These are phyloP conservation scores for Populus hybrid DNA, from an alignment of 441 rosid genomes.

Conservation along the genomic window DNA sequence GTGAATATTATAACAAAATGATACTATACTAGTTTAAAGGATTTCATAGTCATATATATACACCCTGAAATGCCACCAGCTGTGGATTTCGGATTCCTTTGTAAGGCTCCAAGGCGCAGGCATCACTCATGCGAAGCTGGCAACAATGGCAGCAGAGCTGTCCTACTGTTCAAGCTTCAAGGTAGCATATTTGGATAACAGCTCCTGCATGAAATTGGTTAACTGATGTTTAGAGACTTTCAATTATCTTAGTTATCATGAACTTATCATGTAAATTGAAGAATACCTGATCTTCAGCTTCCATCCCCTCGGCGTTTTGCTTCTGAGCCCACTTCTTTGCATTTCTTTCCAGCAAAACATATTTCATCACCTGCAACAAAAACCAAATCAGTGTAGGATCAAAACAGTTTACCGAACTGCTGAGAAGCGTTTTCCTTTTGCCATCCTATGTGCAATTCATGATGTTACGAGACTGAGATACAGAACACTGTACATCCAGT, in stretches of 20 bases:
- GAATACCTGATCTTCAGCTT: constrained; percentile 13
- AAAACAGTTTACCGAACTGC: background rate
- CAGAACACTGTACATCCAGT: background rate
- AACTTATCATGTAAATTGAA: background rate
- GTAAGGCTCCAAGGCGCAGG: no score
- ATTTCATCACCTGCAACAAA: constrained; percentile 13
- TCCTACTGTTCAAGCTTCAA: background rate
- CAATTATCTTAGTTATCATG: background rate
- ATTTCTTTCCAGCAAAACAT: constrained; percentile 14
- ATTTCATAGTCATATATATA: no score
- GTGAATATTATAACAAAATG: no score
- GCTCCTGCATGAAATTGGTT: constrained; percentile 1
- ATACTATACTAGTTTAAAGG: no score
- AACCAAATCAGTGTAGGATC: background rate
- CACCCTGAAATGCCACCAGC: no score
- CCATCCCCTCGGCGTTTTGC: background rate
- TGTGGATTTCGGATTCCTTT: no score
- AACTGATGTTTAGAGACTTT: background rate
- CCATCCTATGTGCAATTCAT: background rate
- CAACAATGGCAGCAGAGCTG: background rate
- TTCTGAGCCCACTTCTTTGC: constrained; percentile 14
- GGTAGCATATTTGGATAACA: constrained; percentile 9
- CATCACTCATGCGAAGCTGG: no score
- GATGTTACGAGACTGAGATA: background rate
- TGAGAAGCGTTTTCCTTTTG: background rate